Conservation (phyloP, 768 basidiomycete species). For the Pleurotus citrinopileatus region DNA sequence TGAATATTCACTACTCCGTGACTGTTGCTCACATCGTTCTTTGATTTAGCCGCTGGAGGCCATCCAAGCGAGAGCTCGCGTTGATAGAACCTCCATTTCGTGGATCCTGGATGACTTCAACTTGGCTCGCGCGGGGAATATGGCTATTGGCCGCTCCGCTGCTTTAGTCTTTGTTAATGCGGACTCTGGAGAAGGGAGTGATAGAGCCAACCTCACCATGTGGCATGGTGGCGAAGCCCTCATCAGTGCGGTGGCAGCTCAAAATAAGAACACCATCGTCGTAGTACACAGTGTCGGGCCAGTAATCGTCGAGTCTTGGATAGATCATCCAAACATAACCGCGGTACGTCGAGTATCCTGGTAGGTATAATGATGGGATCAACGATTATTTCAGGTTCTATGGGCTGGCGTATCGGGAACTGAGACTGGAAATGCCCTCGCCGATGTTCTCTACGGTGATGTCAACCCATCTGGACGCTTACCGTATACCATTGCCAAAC, state of each 20-base stretch:
- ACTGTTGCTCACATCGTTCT: not conserved
- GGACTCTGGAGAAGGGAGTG: slow-evolving; percentile 72
- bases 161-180: slow-evolving; percentile 81
- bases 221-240: slow-evolving; percentile 74
- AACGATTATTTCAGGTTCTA: not conserved
- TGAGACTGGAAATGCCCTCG: slow-evolving; percentile 66
- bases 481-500: slow-evolving; percentile 75
- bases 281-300: slow-evolving; percentile 64
- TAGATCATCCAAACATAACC: slow-evolving; percentile 70
- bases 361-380: slow-evolving; percentile 11
- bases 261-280: slow-evolving; percentile 72
- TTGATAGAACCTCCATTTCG: slow-evolving; percentile 63
- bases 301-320: slow-evolving; percentile 62
- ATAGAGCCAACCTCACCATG: slow-evolving; percentile 63
- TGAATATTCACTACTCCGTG: not conserved
- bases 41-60: slow-evolving; percentile 67
- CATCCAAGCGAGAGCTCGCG: slow-evolving; percentile 66
- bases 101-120: slow-evolving; percentile 76
- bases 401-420: slow-evolving; percentile 58
- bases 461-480: slow-evolving; percentile 63
- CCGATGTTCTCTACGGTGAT: slow-evolving; percentile 67
- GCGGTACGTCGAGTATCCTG: slow-evolving; percentile 40
- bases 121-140: slow-evolving; percentile 42
- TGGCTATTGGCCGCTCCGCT: slow-evolving; percentile 51
- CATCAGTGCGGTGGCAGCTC: slow-evolving; percentile 61